Evolutionary conservation across 805 yeast genomes (phyloP), one percentile per base, ranked within the genome.

Genomic region (Lachancea dasiensis): DNA sequence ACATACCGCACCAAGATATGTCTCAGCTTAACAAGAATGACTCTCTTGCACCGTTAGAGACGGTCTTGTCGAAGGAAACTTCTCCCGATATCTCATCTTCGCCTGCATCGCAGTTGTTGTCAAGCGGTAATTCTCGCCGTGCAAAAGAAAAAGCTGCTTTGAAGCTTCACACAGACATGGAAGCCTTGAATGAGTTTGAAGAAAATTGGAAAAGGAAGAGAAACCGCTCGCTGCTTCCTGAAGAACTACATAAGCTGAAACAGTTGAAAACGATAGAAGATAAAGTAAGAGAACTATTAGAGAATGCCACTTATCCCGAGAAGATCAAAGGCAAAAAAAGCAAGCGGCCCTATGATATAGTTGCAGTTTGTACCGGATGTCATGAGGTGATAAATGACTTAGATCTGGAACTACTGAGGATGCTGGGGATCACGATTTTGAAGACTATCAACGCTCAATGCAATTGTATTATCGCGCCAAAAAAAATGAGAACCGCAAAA

Each of bases 401-500:
- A 3, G 85, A 79, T 43, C 38, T 61, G 13, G 51, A 57, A 14
- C 56, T 66, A 1, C 52, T 84, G 25, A 52, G 60, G 13, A 59
- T 60, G n/a, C 50, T 77, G 8, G 95, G 95, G 0, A 72, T 89
- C 21, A 60, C 61, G 18, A 61, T 83, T 5, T 57, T 61, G 5
- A 54, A 58, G 10, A 63, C 61, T 5, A 53, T 65, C 1, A 48
- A 53, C 8, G 44, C 72, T 5, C 68, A 66, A 32, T 58, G 69
- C 30, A 73, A 76, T 49, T 60, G 75, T 0, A 61, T 83, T 8
- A 74, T 89, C 8, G 89, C 97, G 0, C 95, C 97, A 1, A 77
- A 77, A 43, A 69, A 82, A n/a, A 55, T 83, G 49, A 68, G 97
- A 47, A 90, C 97, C 0, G 95, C 83, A 41, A 92, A 90, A 61